A percentile compares a stretch with the other conserved stretches of the same genome.
Evolutionary conservation across 345 rosid species (phyloP).

Genomic region (Syzygium aromaticum): DNA sequence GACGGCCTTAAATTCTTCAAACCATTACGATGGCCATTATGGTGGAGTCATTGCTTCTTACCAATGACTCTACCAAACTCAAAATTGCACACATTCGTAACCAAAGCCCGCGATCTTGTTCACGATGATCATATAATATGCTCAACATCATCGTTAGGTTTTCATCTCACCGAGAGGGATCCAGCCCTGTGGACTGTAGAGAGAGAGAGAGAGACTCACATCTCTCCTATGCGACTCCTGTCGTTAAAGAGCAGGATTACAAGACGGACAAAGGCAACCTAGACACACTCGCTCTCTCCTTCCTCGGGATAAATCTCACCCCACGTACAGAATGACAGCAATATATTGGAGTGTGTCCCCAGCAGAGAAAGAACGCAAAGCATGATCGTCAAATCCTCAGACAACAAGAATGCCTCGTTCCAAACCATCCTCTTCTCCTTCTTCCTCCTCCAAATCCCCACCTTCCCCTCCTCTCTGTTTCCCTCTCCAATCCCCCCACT

Average conservation of each 20-base stretch:
- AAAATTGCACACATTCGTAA: not conserved
- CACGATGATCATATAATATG: not conserved
- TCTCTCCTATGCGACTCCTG: not conserved
- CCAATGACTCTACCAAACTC: not conserved
- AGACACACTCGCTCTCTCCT: not conserved
- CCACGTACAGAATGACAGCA: not conserved
- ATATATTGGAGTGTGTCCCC: not conserved
- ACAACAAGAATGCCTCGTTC: conserved; percentile 48
- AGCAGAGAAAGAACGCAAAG: not conserved
- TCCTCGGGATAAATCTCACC: not conserved
- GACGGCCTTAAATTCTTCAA: not conserved
- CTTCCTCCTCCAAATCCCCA: conserved; percentile 48
- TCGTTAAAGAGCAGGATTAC: not conserved
- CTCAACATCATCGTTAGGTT: not conserved
- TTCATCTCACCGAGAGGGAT: not conserved
- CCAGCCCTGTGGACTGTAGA: not conserved
- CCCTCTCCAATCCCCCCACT: conserved; percentile 37
- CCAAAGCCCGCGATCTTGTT: not conserved
- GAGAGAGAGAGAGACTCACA: not conserved
- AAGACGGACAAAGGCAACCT: not conserved
- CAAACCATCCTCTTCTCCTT: conserved; percentile 37
- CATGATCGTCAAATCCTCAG: not conserved
- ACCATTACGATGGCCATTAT: not conserved
- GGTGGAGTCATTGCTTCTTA: not conserved
- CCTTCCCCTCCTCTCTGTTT: conserved; percentile 21